phyloP scores from a whole-genome alignment of 2,329 filamentous ascomycete genomes.

The Pestalotiopsis sp. region DNA sequence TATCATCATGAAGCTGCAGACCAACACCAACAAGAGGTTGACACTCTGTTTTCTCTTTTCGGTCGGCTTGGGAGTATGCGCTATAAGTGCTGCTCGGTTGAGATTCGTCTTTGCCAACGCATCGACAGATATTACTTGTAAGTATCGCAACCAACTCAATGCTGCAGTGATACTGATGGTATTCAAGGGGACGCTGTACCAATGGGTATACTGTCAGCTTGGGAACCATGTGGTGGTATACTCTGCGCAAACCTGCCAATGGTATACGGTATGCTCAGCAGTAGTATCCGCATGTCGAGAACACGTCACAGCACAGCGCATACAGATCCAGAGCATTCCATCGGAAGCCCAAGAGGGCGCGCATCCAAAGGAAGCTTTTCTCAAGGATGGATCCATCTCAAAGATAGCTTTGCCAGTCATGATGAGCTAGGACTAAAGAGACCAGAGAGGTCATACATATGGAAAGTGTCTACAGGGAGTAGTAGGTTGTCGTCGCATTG shows the following conservation, averaged over 20 bases:
- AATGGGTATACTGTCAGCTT: constrained; percentile 26
- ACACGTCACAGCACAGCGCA: not conserved
- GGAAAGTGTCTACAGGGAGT: not conserved
- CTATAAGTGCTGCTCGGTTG: constrained; percentile 24
- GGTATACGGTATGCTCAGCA: constrained; percentile 16
- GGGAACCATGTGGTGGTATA: constrained; percentile 26
- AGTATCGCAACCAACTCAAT: not conserved
- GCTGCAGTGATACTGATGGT: not conserved
- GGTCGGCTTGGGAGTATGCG: constrained; percentile 24
- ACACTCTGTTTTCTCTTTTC: constrained; percentile 25
- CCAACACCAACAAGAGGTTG: constrained; percentile 19
- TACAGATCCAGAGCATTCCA: not conserved
- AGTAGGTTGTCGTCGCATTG: not conserved
- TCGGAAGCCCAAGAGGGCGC: not conserved
- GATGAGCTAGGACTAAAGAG: not conserved
- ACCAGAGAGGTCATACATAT: not conserved
- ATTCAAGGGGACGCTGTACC: constrained; percentile 24
- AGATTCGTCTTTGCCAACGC: constrained; percentile 23
- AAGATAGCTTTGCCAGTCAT: not conserved
- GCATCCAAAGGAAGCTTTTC: not conserved
- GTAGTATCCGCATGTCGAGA: constrained; percentile 18
- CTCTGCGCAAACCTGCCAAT: constrained; percentile 27
- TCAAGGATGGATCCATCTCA: not conserved
- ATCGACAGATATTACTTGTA: constrained; percentile 25
- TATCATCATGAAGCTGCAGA: constrained; percentile 21